These are phyloP conservation scores for Tagetes patula DNA, from an alignment of 129 eudicot genomes.

Conservation along the genomic window DNA sequence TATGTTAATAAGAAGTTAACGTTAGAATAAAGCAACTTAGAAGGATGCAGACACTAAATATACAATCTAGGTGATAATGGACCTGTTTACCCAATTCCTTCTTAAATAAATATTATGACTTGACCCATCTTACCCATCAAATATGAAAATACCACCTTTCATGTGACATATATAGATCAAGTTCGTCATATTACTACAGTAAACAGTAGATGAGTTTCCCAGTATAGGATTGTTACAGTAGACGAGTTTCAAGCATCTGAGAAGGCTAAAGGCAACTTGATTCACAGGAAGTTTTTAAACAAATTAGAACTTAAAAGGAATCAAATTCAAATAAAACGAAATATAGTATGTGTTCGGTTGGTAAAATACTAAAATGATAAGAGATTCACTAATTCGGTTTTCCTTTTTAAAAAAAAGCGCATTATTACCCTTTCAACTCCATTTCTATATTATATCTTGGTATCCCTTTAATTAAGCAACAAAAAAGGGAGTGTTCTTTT, in stretches of 20 bases:
- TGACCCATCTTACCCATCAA: background rate
- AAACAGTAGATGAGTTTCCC: background rate
- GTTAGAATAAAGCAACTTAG: background rate
- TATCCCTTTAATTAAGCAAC: too few species aligned
- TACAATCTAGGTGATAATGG: background rate
- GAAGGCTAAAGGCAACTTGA: background rate
- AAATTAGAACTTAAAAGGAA: too few species aligned
- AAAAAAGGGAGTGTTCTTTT: too few species aligned
- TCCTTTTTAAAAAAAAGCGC: too few species aligned
- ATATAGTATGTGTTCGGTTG: too few species aligned
- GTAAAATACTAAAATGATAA: too few species aligned
- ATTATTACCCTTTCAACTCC: too few species aligned
- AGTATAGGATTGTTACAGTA: background rate
- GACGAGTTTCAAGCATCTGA: background rate
- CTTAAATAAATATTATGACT: background rate
- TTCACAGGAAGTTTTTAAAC: too few species aligned
- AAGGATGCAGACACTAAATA: background rate
- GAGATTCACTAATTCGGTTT: too few species aligned
- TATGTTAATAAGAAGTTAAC: background rate
- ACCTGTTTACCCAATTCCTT: background rate
- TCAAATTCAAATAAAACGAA: too few species aligned
- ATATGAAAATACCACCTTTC: background rate
- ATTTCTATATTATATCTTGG: too few species aligned
- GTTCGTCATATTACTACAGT: background rate
- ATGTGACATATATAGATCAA: conserved; percentile 13